Conservation (phyloP, 176 grass and related monocot species). For the Metroxylon sagu region DNA sequence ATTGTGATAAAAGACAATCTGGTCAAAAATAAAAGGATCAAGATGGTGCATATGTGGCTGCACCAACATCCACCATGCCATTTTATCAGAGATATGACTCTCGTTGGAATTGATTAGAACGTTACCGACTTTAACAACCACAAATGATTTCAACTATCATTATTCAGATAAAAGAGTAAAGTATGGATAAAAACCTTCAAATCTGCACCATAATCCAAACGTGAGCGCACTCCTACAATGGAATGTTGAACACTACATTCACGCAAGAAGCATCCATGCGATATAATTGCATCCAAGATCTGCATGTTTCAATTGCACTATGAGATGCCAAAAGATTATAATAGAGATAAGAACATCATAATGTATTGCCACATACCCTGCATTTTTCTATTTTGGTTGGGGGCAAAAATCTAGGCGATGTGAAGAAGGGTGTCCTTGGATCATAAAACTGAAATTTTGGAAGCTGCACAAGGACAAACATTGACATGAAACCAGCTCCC, state of each 20-base stretch:
- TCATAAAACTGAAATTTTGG: slow-evolving; percentile 71
- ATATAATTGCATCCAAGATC: slow-evolving; percentile 46
- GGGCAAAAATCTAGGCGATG: slow-evolving; percentile 48
- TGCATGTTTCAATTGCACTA: slow-evolving; percentile 8
- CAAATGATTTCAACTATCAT: too few species aligned
- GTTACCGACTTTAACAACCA: too few species aligned
- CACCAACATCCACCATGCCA: too few species aligned
- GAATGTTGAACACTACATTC: slow-evolving; percentile 54
- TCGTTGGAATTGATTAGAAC: too few species aligned
- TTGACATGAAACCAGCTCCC: too few species aligned
- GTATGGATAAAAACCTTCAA: slow-evolving; percentile 30
- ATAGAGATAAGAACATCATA: neutral
- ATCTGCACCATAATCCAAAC: slow-evolving; percentile 34
- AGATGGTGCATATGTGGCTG: too few species aligned
- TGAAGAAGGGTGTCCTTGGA: slow-evolving; percentile 58
- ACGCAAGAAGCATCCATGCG: slow-evolving; percentile 61
- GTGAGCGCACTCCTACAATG: slow-evolving; percentile 50
- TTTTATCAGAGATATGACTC: too few species aligned
- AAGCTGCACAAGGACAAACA: slow-evolving; percentile 22
- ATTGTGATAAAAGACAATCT: too few species aligned
- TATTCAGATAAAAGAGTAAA: too few species aligned
- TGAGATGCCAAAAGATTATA: slow-evolving; percentile 7
- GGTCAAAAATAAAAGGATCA: too few species aligned
- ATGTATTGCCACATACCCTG: slow-evolving; percentile 23
- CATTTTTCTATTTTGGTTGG: slow-evolving; percentile 57